Percentiles rank a stretch among this genome's conserved stretches.
Conservation (phyloP, 768 basidiomycete genomes). For the Boletus sensibilis region DNA sequence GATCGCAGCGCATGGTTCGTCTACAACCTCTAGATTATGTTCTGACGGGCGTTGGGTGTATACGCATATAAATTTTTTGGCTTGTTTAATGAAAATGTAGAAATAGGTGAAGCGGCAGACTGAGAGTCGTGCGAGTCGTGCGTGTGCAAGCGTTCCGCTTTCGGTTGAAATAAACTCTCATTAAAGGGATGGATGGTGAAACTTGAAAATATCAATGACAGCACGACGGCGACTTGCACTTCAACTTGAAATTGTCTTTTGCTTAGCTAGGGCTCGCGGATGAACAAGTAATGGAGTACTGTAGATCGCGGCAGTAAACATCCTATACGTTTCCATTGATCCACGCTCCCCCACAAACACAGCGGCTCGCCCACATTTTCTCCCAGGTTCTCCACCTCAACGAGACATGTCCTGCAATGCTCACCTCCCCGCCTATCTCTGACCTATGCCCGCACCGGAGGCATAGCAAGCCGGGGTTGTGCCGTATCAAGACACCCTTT, state of each 20-base stretch:
- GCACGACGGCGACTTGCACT: not conserved
- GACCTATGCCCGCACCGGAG: slow-evolving; percentile 64
- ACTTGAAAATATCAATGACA: not conserved
- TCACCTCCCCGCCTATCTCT: slow-evolving; percentile 38
- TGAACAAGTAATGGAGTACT: not conserved
- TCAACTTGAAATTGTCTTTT: not conserved
- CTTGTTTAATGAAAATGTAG: not conserved
- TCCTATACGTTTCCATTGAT: slow-evolving; percentile 18
- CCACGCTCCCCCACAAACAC: slow-evolving; percentile 76
- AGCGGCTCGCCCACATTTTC: slow-evolving; percentile 54
- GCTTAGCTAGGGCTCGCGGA: not conserved
- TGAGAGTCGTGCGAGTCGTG: not conserved
- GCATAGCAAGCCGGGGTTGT: slow-evolving; percentile 44
- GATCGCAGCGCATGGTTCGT: slow-evolving; percentile 55
- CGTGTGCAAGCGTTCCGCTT: not conserved
- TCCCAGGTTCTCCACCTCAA: slow-evolving; percentile 63
- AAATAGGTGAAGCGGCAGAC: not conserved
- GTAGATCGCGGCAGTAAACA: not conserved
- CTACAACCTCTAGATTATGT: slow-evolving; percentile 40
- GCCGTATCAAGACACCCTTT: slow-evolving; percentile 50
- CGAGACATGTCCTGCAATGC: slow-evolving; percentile 33
- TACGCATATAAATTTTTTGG: not conserved
- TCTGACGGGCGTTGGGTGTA: not conserved
- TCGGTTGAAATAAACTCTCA: not conserved
- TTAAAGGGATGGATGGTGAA: not conserved